Conservation (phyloP, 192 early-diverging fungal genomes). For the Oehlia diaphana region DNA sequence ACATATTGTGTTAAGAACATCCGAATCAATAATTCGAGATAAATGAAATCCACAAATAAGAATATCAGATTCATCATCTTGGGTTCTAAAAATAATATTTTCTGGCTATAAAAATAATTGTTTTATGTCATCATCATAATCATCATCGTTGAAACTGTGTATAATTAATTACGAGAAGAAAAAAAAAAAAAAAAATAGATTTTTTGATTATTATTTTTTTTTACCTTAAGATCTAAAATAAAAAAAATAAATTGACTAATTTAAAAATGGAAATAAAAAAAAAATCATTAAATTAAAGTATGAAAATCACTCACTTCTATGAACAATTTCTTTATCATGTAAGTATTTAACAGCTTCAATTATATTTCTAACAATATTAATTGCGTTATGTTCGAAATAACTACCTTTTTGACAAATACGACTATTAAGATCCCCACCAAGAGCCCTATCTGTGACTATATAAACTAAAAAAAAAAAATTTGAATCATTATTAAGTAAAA, state of each 20-base stretch:
- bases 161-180: too few relatives aligned
- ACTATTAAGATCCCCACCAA: slow-evolving; percentile 93
- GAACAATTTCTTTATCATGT: slow-evolving; percentile 83
- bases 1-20: slow-evolving; percentile 64
- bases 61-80: slow-evolving; percentile 58
- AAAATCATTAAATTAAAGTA: neutral
- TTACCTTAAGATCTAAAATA: slow-evolving; percentile 40
- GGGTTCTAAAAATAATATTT: slow-evolving; percentile 71
- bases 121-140: neutral
- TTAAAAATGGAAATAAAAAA: neutral
- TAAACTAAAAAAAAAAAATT: slow-evolving; percentile 50
- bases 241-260: neutral
- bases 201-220: too few relatives aligned
- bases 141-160: too few relatives aligned
- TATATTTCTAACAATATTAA: slow-evolving; percentile 73
- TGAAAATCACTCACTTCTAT: slow-evolving; percentile 55
- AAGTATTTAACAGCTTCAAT: slow-evolving; percentile 77
- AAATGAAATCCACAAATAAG: slow-evolving; percentile 83
- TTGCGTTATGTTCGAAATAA: slow-evolving; percentile 80
- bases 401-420: slow-evolving; percentile 64
- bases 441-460: slow-evolving; percentile 73
- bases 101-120: slow-evolving; percentile 58
- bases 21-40: slow-evolving; percentile 61
- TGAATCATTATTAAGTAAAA: neutral
- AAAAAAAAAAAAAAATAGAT: neutral